Conservation (phyloP, 257 asterid species). For the Cynanchum wilfordii region DNA sequence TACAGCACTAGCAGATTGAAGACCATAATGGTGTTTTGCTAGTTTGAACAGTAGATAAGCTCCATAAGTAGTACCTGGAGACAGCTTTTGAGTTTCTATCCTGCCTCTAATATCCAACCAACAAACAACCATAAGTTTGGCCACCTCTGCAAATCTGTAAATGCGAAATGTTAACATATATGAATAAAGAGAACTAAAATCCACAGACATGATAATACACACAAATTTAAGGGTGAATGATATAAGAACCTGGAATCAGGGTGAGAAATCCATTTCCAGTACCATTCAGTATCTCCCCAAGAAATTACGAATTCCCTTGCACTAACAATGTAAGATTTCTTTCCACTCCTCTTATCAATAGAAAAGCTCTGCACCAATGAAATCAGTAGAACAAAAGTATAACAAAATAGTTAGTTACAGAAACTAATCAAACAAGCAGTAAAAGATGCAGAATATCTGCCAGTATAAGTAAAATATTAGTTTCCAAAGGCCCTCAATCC, state of each 20-base stretch:
- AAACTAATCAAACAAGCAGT: not conserved
- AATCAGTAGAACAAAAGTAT: not conserved
- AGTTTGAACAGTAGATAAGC: slow-evolving; percentile 26
- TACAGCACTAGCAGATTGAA: slow-evolving; percentile 13
- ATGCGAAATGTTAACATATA: not conserved
- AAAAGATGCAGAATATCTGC: not conserved
- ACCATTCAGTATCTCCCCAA: slow-evolving; percentile 32
- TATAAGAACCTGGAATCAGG: slow-evolving; percentile 38
- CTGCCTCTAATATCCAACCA: slow-evolving; percentile 31
- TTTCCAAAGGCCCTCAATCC: too few relatives aligned
- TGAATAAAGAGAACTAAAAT: too few relatives aligned
- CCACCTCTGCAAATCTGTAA: slow-evolving; percentile 32
- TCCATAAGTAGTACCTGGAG: slow-evolving; percentile 19
- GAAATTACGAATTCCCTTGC: slow-evolving; percentile 46
- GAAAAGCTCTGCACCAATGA: slow-evolving; percentile 38
- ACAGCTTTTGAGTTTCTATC: slow-evolving; percentile 23
- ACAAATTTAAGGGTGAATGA: not conserved
- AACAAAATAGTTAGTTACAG: not conserved
- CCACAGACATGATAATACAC: not conserved
- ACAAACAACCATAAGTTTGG: slow-evolving; percentile 17
- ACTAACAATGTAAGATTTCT: slow-evolving; percentile 38
- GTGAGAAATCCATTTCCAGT: slow-evolving; percentile 42
- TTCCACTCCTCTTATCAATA: slow-evolving; percentile 34
- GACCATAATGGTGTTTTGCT: slow-evolving; percentile 8
- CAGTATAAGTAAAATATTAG: too few relatives aligned